These are phyloP conservation scores for Stenogyne calaminthoides DNA, from an alignment of 305 asterid species.

Conservation along the genomic window DNA sequence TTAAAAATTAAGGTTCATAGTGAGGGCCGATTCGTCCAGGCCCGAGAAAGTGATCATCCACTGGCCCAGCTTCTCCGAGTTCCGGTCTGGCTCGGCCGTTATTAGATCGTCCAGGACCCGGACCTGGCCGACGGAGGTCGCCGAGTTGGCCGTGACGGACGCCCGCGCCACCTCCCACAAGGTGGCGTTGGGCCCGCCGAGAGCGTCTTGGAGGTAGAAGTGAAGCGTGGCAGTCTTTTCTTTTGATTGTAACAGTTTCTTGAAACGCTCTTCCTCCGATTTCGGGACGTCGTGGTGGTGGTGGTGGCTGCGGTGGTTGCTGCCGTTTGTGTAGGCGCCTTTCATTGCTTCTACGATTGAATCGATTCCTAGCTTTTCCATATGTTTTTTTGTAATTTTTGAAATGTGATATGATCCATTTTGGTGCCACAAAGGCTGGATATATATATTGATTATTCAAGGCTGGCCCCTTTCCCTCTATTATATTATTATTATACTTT, in stretches of 20 bases:
- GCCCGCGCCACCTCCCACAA: conserved; percentile 44
- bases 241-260: conserved; percentile 16
- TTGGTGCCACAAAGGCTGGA: neutral
- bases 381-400: neutral
- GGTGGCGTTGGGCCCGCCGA: conserved; percentile 35
- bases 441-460: neutral
- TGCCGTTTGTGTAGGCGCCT: neutral
- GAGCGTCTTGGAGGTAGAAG: conserved; percentile 35
- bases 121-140: conserved; percentile 38
- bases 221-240: conserved; percentile 35
- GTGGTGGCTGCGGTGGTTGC: no score
- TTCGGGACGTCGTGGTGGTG: neutral
- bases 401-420: neutral
- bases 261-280: conserved; percentile 28
- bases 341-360: conserved; percentile 17
- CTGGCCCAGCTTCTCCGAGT: conserved; percentile 40
- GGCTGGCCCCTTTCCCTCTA: no score
- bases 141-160: conserved; percentile 25
- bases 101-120: conserved; percentile 38
- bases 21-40: conserved; percentile 24
- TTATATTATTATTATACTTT: no score
- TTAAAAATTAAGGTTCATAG: conserved; percentile 37
- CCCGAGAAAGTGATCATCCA: conserved; percentile 37
- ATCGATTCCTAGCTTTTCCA: neutral
- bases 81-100: conserved; percentile 23